Conservation (phyloP, 2,329 filamentous ascomycete genomes). For the Fusarium udum region DNA sequence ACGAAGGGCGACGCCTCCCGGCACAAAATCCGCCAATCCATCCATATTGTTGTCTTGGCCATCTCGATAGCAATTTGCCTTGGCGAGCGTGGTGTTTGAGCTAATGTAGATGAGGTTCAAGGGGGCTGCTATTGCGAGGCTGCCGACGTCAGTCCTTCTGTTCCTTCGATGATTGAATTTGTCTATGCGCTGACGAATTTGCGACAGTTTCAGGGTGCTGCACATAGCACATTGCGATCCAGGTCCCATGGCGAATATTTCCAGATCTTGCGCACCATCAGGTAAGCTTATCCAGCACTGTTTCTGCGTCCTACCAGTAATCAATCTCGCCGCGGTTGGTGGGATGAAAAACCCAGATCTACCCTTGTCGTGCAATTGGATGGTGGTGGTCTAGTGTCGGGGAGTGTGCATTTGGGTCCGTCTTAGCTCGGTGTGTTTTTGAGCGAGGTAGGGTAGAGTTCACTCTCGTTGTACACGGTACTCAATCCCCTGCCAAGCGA, state of each 20-base stretch:
- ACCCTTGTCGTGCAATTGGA: constrained; percentile 23
- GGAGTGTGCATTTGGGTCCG: constrained; percentile 30
- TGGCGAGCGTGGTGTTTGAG: background rate
- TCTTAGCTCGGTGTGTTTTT: background rate
- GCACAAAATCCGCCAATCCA: background rate
- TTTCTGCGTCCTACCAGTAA: background rate
- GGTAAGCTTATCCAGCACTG: background rate
- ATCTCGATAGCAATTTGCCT: constrained; percentile 13
- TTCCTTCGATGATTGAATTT: constrained; percentile 31
- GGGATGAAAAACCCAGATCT: constrained; percentile 28
- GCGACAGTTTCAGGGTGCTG: background rate
- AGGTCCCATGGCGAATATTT: background rate
- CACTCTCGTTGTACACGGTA: constrained; percentile 17
- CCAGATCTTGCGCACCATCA: constrained; percentile 15
- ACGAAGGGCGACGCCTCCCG: constrained; percentile 5
- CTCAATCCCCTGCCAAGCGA: constrained; percentile 18
- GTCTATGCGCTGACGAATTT: constrained; percentile 29
- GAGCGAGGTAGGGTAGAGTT: background rate
- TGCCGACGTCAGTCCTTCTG: constrained; percentile 13
- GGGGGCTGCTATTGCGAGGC: background rate
- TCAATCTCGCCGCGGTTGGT: background rate
- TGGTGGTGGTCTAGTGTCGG: constrained; percentile 26
- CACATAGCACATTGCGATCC: background rate
- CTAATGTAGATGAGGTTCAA: background rate
- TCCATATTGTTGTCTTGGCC: background rate